Base-by-base conservation (phyloP, 2,329 filamentous ascomycete genomes). In the Parasarocladium wereldwijsianum region DNA sequence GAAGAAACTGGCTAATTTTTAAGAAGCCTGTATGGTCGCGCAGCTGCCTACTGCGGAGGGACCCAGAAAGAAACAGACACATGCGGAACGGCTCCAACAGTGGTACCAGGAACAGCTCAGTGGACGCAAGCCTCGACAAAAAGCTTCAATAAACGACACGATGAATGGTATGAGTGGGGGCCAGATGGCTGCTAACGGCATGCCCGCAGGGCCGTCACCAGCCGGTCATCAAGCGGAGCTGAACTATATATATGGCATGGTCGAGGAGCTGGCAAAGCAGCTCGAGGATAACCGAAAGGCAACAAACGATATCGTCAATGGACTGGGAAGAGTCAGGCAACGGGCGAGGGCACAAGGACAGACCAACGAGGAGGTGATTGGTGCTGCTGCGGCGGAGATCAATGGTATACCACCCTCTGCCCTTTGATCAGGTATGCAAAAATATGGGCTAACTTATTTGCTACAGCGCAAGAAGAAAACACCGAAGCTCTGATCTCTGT, bases 151-250 rank as follows among this genome's bases (percentile, higher is more conserved):
- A n/a, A n/a, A n/a, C n/a, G n/a, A n/a, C n/a, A n/a, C n/a, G n/a
- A 65, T 65, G 60, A 65, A 65, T 45, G 60, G 60, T 36, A 55
- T 63, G 43, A 65, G 64, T 40, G 61, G 60, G 42, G 52, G 47
- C 38, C 58, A 55, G 41, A 55, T 62, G 52, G 51, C 56, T 17
- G 53, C 52, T 18, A 59, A 55, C 17, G 54, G 52, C 22, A 60
- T 58, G 35, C 60, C 64, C 34, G 58, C 61, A 27, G 58, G 64
- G 25, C 70, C 72, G 10, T 73, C 68, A 11, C 72, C 72, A n/a
- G 73, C 72, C 12, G 72, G 71, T 27, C 72, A 78, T 46, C 71
- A 77, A 49, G 66, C 71, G 31, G 73, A 78, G 49, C 62, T 78
- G 36, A 75, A 74, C 45, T 71, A 74, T 50, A 74, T 78, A 43